These are phyloP conservation scores for Aspergillus melleus DNA, from an alignment of 2,329 filamentous ascomycete genomes.

Conservation along the genomic window DNA sequence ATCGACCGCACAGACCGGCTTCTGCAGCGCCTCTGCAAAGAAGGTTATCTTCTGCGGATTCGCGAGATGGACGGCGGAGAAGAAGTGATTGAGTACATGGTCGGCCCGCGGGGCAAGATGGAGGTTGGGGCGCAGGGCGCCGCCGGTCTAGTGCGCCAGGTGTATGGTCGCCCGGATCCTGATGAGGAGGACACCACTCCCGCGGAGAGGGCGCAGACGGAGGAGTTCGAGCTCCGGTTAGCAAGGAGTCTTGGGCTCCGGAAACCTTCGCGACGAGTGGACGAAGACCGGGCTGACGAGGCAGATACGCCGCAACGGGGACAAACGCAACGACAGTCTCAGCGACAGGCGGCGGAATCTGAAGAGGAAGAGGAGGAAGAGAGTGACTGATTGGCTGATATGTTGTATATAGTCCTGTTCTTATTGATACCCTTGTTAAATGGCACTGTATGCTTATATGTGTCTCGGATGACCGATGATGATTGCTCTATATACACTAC, in stretches of 20 bases:
- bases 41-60: slow-evolving; percentile 78
- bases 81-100: slow-evolving; percentile 74
- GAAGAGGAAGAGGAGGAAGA: slow-evolving; percentile 3
- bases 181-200: slow-evolving; percentile 18
- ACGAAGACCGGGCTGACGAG: slow-evolving; percentile 7
- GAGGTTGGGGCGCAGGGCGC: slow-evolving; percentile 81
- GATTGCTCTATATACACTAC: neutral
- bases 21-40: slow-evolving; percentile 71
- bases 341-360: neutral
- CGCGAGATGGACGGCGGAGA: slow-evolving; percentile 71
- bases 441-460: neutral
- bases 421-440: neutral
- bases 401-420: neutral
- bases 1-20: slow-evolving; percentile 73
- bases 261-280: slow-evolving; percentile 6
- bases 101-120: slow-evolving; percentile 81
- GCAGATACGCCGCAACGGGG: slow-evolving; percentile 1
- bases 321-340: slow-evolving; percentile 3
- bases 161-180: slow-evolving; percentile 47
- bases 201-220: slow-evolving; percentile 41
- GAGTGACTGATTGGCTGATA: neutral
- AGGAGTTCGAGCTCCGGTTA: slow-evolving; percentile 62
- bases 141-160: slow-evolving; percentile 63
- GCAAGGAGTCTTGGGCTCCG: slow-evolving; percentile 61
- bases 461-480: neutral